phyloP scores from a whole-genome alignment of 805 yeast genomes.

The Cyberlindnera maclurae region DNA sequence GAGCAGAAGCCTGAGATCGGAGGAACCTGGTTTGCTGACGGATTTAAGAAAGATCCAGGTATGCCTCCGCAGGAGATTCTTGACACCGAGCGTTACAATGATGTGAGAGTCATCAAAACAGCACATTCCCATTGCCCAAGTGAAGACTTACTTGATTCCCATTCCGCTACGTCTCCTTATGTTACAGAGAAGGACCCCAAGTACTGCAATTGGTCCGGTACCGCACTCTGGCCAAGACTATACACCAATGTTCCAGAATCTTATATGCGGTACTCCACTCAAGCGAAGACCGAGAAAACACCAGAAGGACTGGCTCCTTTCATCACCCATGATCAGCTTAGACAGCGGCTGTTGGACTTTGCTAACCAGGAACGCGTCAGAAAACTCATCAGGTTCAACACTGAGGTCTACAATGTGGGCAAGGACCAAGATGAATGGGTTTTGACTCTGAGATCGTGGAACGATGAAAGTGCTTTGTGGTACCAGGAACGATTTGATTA shows the following conservation, averaged over 20 bases:
- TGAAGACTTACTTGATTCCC: conserved; percentile 12
- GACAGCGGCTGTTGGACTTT: conserved; percentile 24
- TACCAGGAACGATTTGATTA: conserved; percentile 46
- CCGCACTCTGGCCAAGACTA: conserved; percentile 30
- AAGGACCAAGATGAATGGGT: conserved; percentile 32
- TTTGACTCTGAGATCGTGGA: conserved; percentile 20
- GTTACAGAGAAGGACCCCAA: conserved; percentile 22
- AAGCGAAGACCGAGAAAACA: conserved; percentile 16
- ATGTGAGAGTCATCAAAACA: conserved; percentile 26
- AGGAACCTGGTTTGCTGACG: conserved; percentile 36
- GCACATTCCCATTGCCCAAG: conserved; percentile 10
- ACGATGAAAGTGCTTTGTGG: conserved; percentile 26
- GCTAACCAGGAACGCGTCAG: conserved; percentile 24
- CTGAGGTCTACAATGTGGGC: conserved; percentile 33
- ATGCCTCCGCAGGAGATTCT: conserved; percentile 26
- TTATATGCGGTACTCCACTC: conserved; percentile 31
- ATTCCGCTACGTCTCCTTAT: conserved; percentile 16
- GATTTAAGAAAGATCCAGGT: conserved; percentile 16
- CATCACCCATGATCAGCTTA: conserved; percentile 30
- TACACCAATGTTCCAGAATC: conserved; percentile 34
- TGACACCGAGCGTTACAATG: conserved; percentile 28
- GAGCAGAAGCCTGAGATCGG: conserved; percentile 37
- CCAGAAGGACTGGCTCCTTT: conserved; percentile 28
- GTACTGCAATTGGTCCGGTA: conserved; percentile 30
- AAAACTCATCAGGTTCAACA: conserved; percentile 29